Evolutionary conservation across 2,329 filamentous ascomycete species (phyloP).

Genomic region (Xylariaceae sp.): DNA sequence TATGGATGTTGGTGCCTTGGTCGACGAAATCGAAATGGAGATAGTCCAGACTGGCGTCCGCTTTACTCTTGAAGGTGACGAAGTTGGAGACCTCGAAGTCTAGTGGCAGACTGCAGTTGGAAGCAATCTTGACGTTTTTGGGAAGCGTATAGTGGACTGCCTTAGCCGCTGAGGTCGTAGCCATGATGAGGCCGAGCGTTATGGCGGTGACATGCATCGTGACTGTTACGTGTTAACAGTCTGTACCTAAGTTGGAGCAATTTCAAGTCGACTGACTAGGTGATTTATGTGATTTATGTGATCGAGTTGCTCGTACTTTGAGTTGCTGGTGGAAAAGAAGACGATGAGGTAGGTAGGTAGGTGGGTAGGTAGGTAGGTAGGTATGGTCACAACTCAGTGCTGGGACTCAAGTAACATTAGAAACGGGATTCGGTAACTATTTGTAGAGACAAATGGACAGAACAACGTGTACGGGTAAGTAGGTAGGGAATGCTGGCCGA

Average conservation of each 20-base stretch:
- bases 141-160: conserved; percentile 26
- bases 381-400: too few species aligned
- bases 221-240: not conserved
- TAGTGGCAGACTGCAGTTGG: conserved; percentile 24
- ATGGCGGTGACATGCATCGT: conserved; percentile 21
- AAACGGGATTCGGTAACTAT: too few species aligned
- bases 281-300: not conserved
- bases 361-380: too few species aligned
- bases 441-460: too few species aligned
- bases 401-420: too few species aligned
- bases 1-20: conserved; percentile 25
- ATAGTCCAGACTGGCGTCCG: conserved; percentile 19
- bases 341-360: too few species aligned
- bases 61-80: conserved; percentile 20
- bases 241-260: not conserved
- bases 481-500: too few species aligned
- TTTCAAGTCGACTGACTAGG: not conserved
- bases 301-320: too few species aligned
- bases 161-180: conserved; percentile 21
- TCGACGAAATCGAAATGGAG: conserved; percentile 27
- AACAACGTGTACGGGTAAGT: too few species aligned
- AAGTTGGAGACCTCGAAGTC: conserved; percentile 27
- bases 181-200: conserved; percentile 22
- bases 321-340: too few species aligned
- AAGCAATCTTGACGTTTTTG: conserved; percentile 18